phyloP scores from a whole-genome alignment of 345 rosid genomes.

The Acer negundo region DNA sequence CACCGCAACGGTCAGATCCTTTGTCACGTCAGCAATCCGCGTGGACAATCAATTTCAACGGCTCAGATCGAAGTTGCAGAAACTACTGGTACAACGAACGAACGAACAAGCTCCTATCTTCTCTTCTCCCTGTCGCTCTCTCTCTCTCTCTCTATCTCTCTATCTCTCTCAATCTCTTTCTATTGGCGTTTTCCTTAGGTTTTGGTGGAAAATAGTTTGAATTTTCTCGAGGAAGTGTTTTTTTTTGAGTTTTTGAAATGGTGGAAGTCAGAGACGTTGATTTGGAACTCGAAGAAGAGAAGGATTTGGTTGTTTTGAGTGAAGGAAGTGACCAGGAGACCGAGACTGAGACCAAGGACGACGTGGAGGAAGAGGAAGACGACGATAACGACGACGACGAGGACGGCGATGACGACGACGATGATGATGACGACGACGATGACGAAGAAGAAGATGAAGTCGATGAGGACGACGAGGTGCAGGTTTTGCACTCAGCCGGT shows the following conservation, averaged over 20 bases:
- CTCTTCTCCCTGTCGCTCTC: constrained; percentile 20
- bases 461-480: constrained; percentile 56
- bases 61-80: constrained; percentile 56
- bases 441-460: constrained; percentile 52
- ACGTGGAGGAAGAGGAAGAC: constrained; percentile 21
- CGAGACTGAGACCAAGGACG: constrained; percentile 27
- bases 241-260: constrained; percentile 19
- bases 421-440: constrained; percentile 36
- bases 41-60: constrained; percentile 47
- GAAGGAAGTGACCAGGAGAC: constrained; percentile 36
- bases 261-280: constrained; percentile 42
- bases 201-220: constrained; percentile 17
- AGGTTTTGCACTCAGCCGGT: constrained; percentile 53
- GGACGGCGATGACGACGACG: constrained; percentile 46
- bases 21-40: constrained; percentile 59
- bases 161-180: constrained; percentile 19
- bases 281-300: constrained; percentile 33
- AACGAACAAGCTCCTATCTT: constrained; percentile 44
- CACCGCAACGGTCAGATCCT: constrained; percentile 41
- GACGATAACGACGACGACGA: constrained; percentile 34
- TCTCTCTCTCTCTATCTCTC: constrained; percentile 16
- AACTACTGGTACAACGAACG: constrained; percentile 56
- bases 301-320: constrained; percentile 26
- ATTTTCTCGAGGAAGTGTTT: constrained; percentile 20
- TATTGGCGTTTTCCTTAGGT: constrained; percentile 13